These are phyloP conservation scores for Fusarium secorum DNA, from an alignment of 2,329 filamentous ascomycete genomes.

Conservation along the genomic window DNA sequence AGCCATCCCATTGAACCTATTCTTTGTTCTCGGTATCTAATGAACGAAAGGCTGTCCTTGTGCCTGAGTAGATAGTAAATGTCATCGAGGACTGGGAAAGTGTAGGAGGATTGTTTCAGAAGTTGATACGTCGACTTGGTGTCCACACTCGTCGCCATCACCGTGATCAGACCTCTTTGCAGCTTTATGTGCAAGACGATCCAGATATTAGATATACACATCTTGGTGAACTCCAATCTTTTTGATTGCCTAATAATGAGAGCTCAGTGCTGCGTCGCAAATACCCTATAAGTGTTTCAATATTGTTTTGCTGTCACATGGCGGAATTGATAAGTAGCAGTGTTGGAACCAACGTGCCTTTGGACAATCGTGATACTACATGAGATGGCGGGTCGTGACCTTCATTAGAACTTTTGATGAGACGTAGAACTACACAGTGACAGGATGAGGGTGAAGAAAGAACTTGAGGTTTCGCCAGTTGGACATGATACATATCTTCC, in stretches of 20 bases:
- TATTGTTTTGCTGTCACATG: not conserved
- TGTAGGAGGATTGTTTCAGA: slow-evolving; percentile 12
- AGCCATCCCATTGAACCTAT: not conserved
- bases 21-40: not conserved
- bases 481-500: not conserved
- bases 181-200: not conserved
- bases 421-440: not conserved
- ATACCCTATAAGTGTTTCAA: not conserved
- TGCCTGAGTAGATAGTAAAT: not conserved
- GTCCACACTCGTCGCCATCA: not conserved
- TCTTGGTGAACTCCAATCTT: not conserved
- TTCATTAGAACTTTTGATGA: not conserved
- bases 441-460: not conserved
- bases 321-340: not conserved
- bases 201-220: not conserved
- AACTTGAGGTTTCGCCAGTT: not conserved
- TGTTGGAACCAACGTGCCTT: not conserved
- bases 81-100: not conserved
- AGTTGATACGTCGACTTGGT: not conserved
- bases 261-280: not conserved
- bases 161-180: not conserved
- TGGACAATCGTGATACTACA: not conserved
- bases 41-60: not conserved
- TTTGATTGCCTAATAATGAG: not conserved
- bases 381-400: not conserved